Base-by-base conservation (phyloP, 495 filamentous ascomycete genomes). In the Cenococcum geophilum region DNA sequence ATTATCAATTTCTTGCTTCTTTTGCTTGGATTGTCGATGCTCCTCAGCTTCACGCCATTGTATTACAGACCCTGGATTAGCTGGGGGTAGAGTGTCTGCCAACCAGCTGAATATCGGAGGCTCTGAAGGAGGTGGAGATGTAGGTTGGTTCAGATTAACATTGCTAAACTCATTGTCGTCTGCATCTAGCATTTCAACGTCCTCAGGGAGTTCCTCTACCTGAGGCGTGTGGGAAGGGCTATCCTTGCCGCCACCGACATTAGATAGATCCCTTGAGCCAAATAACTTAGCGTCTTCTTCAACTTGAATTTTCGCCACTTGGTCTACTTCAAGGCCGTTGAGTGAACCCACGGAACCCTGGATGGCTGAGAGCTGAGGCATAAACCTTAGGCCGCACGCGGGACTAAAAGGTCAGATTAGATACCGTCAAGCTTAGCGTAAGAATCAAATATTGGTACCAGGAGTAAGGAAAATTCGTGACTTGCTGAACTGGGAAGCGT, bases 51-150 rank as follows among this genome's bases (percentile, higher is more conserved):
- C 8, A 14, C 36, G 10, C 9, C 11, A 23, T 37, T n/a, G 9
- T 14, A 5, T 18, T 3, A 36, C 25, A 34, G 23, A 3, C 20
- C 20, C 53, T 2, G 58, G 49, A 27, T 60, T 35, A 5, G 4
- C 18, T 40, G 48, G 58, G 11, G 9, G 58, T 12, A 22, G 11
- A 1, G 58, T 60, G n/a, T 23, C 36, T 60, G 27, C 27, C 25
- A 60, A 35, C 48, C 58, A 60, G 8, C 11, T 18, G 34, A 60
- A 42, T 20, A 54, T 60, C 12, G 58, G 58, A 25, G 57, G 43
- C 43, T 25, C 16, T 22, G 27, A 4, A 12, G 20, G 55, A 34
- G 51, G 16, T 50, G 25, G 8, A 21, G 8, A 6, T 50, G 20
- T 1, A 25, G 18, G 8, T 22, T 9, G n/a, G n/a, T n/a, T n/a